These are phyloP conservation scores for Flaveria linearis DNA, from an alignment of 129 eudicot species.

Conservation along the genomic window DNA sequence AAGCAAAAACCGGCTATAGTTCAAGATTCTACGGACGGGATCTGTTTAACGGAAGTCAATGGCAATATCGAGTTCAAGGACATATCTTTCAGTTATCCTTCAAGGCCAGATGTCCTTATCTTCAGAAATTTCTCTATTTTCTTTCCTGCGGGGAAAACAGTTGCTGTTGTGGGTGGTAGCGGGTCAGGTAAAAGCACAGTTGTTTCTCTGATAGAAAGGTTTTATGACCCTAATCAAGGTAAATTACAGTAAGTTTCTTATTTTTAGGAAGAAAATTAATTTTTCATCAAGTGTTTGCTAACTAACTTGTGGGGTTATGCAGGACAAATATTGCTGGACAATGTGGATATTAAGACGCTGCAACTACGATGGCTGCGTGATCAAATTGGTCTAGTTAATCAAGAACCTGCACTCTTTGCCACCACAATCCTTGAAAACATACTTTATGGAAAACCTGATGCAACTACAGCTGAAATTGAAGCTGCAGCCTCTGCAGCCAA, in stretches of 20 bases:
- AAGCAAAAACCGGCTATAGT: conserved; percentile 84
- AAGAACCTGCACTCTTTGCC: conserved; percentile 99
- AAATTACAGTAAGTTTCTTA: conserved; percentile 16
- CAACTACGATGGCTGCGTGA: conserved; percentile 87
- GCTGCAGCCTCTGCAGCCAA: conserved; percentile 92
- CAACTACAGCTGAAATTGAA: conserved; percentile 78
- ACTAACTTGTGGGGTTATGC: conserved; percentile 1
- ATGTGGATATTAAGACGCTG: conserved; percentile 78
- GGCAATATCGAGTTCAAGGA: conserved; percentile 92
- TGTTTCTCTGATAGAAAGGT: conserved; percentile 87
- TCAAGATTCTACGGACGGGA: conserved; percentile 65
- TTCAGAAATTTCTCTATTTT: conserved; percentile 79
- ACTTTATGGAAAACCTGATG: conserved; percentile 86
- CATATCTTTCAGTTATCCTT: conserved; percentile 88
- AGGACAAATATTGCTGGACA: conserved; percentile 89
- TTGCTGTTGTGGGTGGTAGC: conserved; percentile 98
- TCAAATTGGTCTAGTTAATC: conserved; percentile 94
- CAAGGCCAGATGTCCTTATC: conserved; percentile 95
- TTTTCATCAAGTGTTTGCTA: background rate
- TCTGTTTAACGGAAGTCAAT: conserved; percentile 63
- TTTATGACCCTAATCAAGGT: conserved; percentile 97
- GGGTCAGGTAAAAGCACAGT: conserved; percentile 99
- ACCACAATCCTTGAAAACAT: conserved; percentile 97
- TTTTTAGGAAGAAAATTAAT: background rate
- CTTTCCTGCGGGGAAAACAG: conserved; percentile 97